phyloP scores from a whole-genome alignment of 495 filamentous ascomycete species.

The Xylaria palmicola region DNA sequence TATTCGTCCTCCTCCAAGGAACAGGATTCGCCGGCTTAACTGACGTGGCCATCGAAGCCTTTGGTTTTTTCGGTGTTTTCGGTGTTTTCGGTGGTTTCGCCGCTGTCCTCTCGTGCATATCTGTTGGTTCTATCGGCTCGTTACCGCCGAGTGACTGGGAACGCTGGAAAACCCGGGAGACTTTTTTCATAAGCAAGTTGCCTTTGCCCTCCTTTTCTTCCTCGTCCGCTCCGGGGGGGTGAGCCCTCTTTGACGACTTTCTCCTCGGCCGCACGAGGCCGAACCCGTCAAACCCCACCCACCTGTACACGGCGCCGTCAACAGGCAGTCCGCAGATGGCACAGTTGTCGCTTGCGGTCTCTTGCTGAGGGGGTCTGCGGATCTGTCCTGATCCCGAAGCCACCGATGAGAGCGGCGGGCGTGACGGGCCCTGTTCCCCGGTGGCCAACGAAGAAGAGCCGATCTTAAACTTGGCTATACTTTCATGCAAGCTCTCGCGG shows the following conservation, averaged over 20 bases:
- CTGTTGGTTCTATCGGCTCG: not conserved
- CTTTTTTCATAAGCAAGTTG: not conserved
- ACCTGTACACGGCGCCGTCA: slow-evolving; percentile 7
- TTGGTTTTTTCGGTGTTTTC: too few relatives aligned
- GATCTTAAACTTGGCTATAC: not conserved
- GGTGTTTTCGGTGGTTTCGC: too few relatives aligned
- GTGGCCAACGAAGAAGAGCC: not conserved
- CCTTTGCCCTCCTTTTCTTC: not conserved
- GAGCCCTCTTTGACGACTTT: not conserved
- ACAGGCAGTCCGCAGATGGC: slow-evolving; percentile 14
- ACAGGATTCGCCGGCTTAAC: too few relatives aligned
- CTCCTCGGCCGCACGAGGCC: not conserved
- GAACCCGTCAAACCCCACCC: not conserved
- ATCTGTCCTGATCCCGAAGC: not conserved
- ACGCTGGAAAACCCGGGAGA: slow-evolving; percentile 1
- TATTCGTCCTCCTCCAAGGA: not conserved
- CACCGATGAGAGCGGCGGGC: not conserved
- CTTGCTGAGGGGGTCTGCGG: not conserved
- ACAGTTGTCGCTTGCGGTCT: not conserved
- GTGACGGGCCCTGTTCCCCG: not conserved
- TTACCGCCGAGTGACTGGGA: not conserved
- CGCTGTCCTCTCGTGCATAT: not conserved
- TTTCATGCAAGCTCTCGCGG: not conserved
- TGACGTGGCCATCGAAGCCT: not conserved
- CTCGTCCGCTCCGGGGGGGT: not conserved